Percentiles rank a stretch among this genome's conserved stretches.
phyloP scores from a whole-genome alignment of 2,329 filamentous ascomycete species.

The Pyricularia grisea region DNA sequence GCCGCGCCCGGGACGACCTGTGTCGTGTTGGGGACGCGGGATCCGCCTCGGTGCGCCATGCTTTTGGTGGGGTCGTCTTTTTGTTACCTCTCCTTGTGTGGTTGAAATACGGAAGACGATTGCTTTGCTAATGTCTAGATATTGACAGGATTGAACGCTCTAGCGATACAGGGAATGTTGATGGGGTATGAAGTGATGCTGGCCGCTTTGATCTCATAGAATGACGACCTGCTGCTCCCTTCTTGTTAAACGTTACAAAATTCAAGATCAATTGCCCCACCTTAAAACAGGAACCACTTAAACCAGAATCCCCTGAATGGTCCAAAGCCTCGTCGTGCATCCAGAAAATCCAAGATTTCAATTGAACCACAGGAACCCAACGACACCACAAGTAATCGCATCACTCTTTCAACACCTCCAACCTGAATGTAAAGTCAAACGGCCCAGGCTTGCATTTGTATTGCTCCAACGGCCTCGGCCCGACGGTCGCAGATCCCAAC shows the following conservation, averaged over 20 bases:
- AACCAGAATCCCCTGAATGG: not conserved
- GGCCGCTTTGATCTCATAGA: not conserved
- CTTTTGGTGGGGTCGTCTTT: not conserved
- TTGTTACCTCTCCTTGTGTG: too few species aligned
- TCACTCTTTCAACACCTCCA: not conserved
- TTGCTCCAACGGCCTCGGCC: conserved; percentile 21
- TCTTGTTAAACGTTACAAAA: not conserved
- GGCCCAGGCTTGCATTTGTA: conserved; percentile 8
- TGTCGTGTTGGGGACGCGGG: conserved; percentile 31
- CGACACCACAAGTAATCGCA: not conserved
- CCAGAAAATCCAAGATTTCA: not conserved
- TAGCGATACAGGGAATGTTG: too few species aligned
- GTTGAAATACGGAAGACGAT: not conserved
- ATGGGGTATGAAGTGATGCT: too few species aligned
- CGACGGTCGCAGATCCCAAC: conserved; percentile 32
- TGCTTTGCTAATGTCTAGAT: too few species aligned
- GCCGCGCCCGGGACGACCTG: conserved; percentile 50
- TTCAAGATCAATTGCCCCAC: not conserved
- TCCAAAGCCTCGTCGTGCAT: not conserved
- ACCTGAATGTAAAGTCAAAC: conserved; percentile 16
- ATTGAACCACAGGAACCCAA: not conserved
- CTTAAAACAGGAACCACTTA: not conserved
- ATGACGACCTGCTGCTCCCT: not conserved
- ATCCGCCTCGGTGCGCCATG: conserved; percentile 8
- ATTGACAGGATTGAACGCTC: too few species aligned